Percentiles rank a stretch among this genome's conserved stretches.
These are phyloP conservation scores for Plectosphaerella cucumerina DNA, from an alignment of 2,329 filamentous ascomycete species.

Conservation along the genomic window DNA sequence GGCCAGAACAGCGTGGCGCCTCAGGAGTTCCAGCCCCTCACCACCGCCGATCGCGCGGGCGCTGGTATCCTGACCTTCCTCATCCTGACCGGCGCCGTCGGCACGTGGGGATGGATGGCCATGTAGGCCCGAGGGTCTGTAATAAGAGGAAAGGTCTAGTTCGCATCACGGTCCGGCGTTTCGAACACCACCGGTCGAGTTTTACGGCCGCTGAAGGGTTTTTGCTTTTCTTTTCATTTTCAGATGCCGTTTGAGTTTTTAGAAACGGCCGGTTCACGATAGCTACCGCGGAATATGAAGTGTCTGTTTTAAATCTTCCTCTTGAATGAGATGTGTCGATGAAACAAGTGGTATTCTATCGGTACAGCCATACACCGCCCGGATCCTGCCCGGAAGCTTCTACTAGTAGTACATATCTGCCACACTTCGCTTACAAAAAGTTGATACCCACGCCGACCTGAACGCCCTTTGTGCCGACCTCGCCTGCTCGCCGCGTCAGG, in stretches of 20 bases:
- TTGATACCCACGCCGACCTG: conserved; percentile 96
- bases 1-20: conserved; percentile 28
- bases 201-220: no score
- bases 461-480: conserved; percentile 85
- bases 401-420: background rate
- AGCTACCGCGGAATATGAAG: no score
- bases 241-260: no score
- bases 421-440: conserved; percentile 63
- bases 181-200: no score
- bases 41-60: conserved; percentile 40
- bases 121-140: background rate
- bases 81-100: conserved; percentile 33
- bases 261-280: no score
- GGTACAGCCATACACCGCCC: no score
- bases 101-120: conserved; percentile 49
- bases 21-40: conserved; percentile 28
- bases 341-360: background rate
- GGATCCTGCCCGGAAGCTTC: background rate
- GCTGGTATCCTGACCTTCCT: conserved; percentile 44
- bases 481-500: conserved; percentile 73
- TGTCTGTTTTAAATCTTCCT: no score
- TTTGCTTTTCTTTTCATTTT: no score
- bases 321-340: no score
- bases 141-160: background rate
- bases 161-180: no score